Evolutionary conservation across 345 rosid genomes (phyloP), one percentile per base, ranked within the genome.

Genomic region (Carallia pectinifolia): DNA sequence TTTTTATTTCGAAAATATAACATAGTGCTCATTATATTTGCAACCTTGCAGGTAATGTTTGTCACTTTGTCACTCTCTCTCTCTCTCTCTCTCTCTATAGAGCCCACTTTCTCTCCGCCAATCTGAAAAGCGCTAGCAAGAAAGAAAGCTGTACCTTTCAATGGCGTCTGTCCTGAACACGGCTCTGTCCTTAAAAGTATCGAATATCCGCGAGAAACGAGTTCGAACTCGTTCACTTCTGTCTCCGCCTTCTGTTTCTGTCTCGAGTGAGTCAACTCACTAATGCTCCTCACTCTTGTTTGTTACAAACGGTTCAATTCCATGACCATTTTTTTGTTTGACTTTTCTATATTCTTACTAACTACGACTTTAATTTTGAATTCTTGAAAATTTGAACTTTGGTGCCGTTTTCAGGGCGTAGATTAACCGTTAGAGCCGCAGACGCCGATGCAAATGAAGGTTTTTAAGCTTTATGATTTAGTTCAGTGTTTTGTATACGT

Each of bases 361-460:
- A 19, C 55, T 60, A 31, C 39, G 66, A 53, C 50, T 1, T 54
- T 15, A 6, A 2, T 70, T 62, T 53, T 59, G 30, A 40, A 7
- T 59, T 18, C 17, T 27, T 50, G 4, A 33, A 17, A n/a, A 1
- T 44, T 44, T 12, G 15, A 31, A 61, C 31, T 54, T 71, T 53
- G 70, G 34, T 64, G 30, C 1, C 54, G 31, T 72, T 78, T 74
- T 8, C 80, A 95, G 99, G 89, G 54, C 71, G 91, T 72, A 87
- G 90, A 67, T 69, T 89, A 67, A 81, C 86, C 5, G 81, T 90
- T 64, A 87, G 90, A 84, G 97, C 97, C 23, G 84, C 90, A 62
- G 97, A 92, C 74, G 86, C 97, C 7, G 93, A 90, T 68, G 77
- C 92, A 0, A 80, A 95, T 65, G 88, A 90, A 86, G 93, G 99